These are phyloP conservation scores for Apiotrichum sp. DNA, from an alignment of 1,284 basidiomycete species.

Conservation along the genomic window DNA sequence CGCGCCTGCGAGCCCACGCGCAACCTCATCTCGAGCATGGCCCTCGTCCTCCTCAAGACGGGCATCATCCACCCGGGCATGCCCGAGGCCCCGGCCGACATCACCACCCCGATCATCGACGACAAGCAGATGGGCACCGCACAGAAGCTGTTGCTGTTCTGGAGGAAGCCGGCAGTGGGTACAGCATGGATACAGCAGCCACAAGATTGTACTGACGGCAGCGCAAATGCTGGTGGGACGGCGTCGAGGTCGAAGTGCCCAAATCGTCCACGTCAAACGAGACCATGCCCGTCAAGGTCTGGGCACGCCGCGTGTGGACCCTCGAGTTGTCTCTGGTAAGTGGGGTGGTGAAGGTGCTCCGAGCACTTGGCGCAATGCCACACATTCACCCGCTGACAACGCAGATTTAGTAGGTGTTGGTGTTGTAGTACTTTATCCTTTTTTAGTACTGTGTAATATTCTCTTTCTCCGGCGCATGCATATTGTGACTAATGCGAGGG, in stretches of 20 bases:
- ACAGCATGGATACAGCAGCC: neutral
- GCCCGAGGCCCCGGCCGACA: constrained; percentile 24
- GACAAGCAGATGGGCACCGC: constrained; percentile 91
- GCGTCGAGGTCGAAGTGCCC: constrained; percentile 79
- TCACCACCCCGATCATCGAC: constrained; percentile 54
- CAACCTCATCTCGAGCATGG: constrained; percentile 97
- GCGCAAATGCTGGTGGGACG: constrained; percentile 99
- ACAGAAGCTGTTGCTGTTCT: constrained; percentile 95
- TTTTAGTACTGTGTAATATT: constrained; percentile 5
- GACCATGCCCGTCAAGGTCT: constrained; percentile 65
- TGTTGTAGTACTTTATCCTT: constrained; percentile 3
- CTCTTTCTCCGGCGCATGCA: neutral
- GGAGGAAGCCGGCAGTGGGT: constrained; percentile 95
- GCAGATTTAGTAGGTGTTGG: neutral
- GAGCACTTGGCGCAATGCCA: too few relatives aligned
- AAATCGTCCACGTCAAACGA: constrained; percentile 46
- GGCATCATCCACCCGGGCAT: constrained; percentile 67
- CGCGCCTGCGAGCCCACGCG: constrained; percentile 89
- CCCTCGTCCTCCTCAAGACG: constrained; percentile 93
- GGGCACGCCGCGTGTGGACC: constrained; percentile 97
- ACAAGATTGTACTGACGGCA: constrained; percentile 37
- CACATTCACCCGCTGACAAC: neutral
- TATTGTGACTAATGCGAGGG: neutral
- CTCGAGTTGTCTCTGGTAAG: constrained; percentile 88
- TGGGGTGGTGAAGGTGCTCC: constrained; percentile 18